Base-by-base conservation (phyloP, 176 grass and related monocot species). In the Elaeis guineensis region DNA sequence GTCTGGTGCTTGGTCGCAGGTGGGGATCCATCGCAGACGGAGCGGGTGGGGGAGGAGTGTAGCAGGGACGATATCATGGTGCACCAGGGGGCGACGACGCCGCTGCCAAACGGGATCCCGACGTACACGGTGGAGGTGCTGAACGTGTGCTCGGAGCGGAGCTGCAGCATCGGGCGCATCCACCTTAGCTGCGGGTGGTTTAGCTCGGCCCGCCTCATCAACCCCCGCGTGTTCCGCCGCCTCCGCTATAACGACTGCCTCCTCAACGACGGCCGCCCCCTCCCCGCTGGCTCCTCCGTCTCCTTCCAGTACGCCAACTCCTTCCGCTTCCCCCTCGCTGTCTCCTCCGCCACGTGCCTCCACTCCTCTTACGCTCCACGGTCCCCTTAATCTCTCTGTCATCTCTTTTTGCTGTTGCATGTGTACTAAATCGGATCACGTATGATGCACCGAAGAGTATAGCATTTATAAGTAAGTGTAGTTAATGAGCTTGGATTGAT, bases 271-370 rank as follows among this genome's bases (percentile, higher is more conserved):
- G 92, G 87, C 11, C 83, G 73, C 12, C 69, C 86, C 2, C 23
- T 97, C 16, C 78, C 69, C 22, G 65, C 80, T 9, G 87, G 92
- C 11, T 79, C 82, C 55, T 71, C 78, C 15, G 3, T 97, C 26
- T 85, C 92, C 48, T 97, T 97, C 69, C 71, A 82, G 62, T 97
- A 97, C 82, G 67, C 92, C 78, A 96, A 97, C 72, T 88, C 92
- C 16, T 97, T 56, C 52, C 24, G 22, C n/a, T 80, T 62, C 57
- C 76, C 54, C 29, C 71, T 78, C 11, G 21, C 70, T 2, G 35
- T 81, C 49, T 74, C 74, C 24, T 64, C 24, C 17, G 70, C 70
- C 21, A 65, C 73, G 39, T 83, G 80, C 57, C 25, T 61, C 50
- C 51, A 18, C 21, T 72, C 26, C n/a, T 12, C 35, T 14, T 44